Base-by-base conservation (phyloP, 306 rosid species). In the Heteromeles arbutifolia region DNA sequence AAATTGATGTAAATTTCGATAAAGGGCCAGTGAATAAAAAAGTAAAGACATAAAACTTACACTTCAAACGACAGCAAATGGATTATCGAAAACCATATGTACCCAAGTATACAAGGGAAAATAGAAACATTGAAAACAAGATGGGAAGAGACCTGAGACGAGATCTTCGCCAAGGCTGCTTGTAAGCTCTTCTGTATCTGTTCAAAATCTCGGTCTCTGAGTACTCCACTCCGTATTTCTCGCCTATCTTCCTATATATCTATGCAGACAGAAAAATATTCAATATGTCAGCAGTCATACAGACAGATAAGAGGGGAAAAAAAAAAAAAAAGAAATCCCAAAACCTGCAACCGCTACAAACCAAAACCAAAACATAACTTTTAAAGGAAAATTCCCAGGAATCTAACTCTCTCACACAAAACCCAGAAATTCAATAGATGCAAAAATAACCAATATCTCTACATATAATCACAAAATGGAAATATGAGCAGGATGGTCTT, bases 141-240 rank as follows among this genome's bases (percentile, higher is more conserved):
- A 14, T 19, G 34, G 65, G 44, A 73, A 67, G 68, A 10, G 52
- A 91, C 98, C 98, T 94, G 82, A 95, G 93, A 67, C 97, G 95
- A 79, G 98, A 92, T 90, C 84, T 80, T 12, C 98, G 97, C 98
- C 98, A 95, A 28, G 98, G 98, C 85, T 92, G 90, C 70, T 80
- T 77, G 56, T 95, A 95, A 67, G 98, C 98, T 73, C 91, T 87
- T 90, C 98, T 87, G 79, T 90, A 95, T 84, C 97, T 86, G 78
- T 80, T 41, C 67, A 95, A 83, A 82, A 92, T 95, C 82, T 95
- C 98, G 24, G 85, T 82, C 87, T 95, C 98, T 5, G 98, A 90
- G 76, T 77, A 94, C 56, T 88, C 75, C 79, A 94, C 97, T 0
- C 98, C 98, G 84, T 94, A 94, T 76, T 87, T 94, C 88, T 92